Conservation (phyloP, 2,329 filamentous ascomycete genomes). For the Alternaria conjuncta region DNA sequence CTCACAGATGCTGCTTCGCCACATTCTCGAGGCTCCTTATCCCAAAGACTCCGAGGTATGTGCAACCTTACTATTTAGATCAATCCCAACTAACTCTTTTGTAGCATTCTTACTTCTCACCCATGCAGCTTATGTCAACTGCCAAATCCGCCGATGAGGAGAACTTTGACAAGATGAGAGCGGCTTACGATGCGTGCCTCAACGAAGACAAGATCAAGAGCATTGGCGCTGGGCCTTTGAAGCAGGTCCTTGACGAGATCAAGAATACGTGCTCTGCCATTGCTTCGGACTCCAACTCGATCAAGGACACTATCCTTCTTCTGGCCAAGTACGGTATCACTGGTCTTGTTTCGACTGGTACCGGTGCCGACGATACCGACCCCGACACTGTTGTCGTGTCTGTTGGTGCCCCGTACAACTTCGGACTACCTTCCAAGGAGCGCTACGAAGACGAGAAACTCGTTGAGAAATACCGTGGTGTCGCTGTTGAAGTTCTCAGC, state of each 20-base stretch:
- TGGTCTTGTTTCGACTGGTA: slow-evolving; percentile 31
- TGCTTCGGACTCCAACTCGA: slow-evolving; percentile 8
- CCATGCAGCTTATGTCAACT: slow-evolving; percentile 32
- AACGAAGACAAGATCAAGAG: slow-evolving; percentile 64
- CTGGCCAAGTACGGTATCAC: slow-evolving; percentile 56
- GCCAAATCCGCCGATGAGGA: slow-evolving; percentile 59
- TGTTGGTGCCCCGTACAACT: slow-evolving; percentile 56
- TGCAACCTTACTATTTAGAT: not conserved
- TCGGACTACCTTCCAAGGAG: slow-evolving; percentile 50
- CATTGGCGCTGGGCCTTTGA: slow-evolving; percentile 63
- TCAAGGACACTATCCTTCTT: slow-evolving; percentile 57
- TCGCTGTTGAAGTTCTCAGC: slow-evolving; percentile 28
- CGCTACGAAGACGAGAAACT: slow-evolving; percentile 44
- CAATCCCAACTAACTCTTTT: not conserved
- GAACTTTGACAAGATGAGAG: slow-evolving; percentile 71
- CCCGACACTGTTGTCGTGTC: slow-evolving; percentile 61
- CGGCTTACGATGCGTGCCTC: slow-evolving; percentile 70
- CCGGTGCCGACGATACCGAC: slow-evolving; percentile 58
- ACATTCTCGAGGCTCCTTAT: slow-evolving; percentile 67
- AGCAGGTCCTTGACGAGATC: slow-evolving; percentile 62
- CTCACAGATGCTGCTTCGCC: slow-evolving; percentile 64
- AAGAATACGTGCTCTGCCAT: slow-evolving; percentile 26
- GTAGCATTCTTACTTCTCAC: slow-evolving; percentile 60
- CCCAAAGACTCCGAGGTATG: slow-evolving; percentile 39
- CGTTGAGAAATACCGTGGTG: slow-evolving; percentile 39